phyloP scores from a whole-genome alignment of 192 early-diverging fungal genomes.

The Backusella westeae region DNA sequence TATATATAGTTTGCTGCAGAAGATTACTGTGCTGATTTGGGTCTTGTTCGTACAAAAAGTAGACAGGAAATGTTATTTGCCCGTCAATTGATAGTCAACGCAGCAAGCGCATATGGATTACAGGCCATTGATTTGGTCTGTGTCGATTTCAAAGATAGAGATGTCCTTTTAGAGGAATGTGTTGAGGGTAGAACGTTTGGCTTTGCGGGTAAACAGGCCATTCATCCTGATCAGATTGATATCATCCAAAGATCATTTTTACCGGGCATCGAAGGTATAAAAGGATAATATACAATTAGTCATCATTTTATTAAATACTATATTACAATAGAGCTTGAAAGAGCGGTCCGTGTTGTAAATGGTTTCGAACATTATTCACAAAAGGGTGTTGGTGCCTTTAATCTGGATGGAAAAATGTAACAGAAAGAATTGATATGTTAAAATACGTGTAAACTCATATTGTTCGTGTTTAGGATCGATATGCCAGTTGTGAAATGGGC shows the following conservation, averaged over 20 bases:
- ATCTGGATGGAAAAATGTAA: slow-evolving; percentile 89
- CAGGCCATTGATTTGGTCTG: slow-evolving; percentile 97
- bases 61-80: slow-evolving; percentile 80
- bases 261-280: slow-evolving; percentile 62
- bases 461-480: slow-evolving; percentile 52
- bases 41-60: slow-evolving; percentile 66
- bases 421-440: too few relatives aligned
- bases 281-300: background rate
- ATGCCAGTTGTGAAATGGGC: slow-evolving; percentile 94
- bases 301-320: background rate
- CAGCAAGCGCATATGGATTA: slow-evolving; percentile 79
- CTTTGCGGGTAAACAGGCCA: slow-evolving; percentile 95
- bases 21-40: slow-evolving; percentile 91
- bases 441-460: too few relatives aligned
- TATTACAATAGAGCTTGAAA: slow-evolving; percentile 48
- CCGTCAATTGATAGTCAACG: slow-evolving; percentile 73
- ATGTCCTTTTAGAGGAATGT: slow-evolving; percentile 76
- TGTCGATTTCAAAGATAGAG: slow-evolving; percentile 77
- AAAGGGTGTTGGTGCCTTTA: slow-evolving; percentile 87
- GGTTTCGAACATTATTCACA: slow-evolving; percentile 62
- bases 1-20: slow-evolving; percentile 79
- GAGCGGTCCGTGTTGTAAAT: slow-evolving; percentile 69
- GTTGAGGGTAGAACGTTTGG: slow-evolving; percentile 87
- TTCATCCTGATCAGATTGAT: slow-evolving; percentile 88
- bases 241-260: slow-evolving; percentile 77